Conservation (phyloP, 305 asterid species). For the Fraxinus floribunda region DNA sequence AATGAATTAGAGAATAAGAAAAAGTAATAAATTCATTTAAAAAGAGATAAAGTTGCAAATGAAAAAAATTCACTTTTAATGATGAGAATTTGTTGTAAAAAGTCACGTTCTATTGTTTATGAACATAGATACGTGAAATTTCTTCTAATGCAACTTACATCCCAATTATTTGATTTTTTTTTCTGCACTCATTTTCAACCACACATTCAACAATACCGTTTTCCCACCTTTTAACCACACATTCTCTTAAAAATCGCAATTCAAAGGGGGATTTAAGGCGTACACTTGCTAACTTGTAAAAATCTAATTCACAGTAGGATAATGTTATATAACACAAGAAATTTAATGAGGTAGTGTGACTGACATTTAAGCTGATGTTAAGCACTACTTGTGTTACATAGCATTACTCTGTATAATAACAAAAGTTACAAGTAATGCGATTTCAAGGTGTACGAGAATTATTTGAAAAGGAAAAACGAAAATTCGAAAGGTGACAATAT, state of each 20-base stretch:
- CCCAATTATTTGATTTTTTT: neutral
- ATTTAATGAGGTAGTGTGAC: neutral
- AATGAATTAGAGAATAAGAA: neutral
- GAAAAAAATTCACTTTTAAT: neutral
- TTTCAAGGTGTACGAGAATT: too few species aligned
- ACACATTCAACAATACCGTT: too few species aligned
- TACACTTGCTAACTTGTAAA: neutral
- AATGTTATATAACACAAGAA: neutral
- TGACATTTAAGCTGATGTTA: neutral
- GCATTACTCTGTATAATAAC: neutral
- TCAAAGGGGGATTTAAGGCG: neutral
- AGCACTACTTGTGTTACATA: neutral
- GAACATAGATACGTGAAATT: neutral
- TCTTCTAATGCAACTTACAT: neutral
- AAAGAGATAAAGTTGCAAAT: neutral
- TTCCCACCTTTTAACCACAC: too few species aligned
- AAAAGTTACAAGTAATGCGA: neutral
- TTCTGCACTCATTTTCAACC: too few species aligned
- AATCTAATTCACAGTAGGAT: neutral
- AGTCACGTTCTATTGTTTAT: neutral
- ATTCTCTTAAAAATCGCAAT: too few species aligned
- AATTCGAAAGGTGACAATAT: neutral
- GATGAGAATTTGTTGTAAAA: neutral
- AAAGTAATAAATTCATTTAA: neutral
- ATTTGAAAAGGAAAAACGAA: neutral